Evolutionary conservation across 768 basidiomycete genomes (phyloP).

Genomic region (Collybia sordida): DNA sequence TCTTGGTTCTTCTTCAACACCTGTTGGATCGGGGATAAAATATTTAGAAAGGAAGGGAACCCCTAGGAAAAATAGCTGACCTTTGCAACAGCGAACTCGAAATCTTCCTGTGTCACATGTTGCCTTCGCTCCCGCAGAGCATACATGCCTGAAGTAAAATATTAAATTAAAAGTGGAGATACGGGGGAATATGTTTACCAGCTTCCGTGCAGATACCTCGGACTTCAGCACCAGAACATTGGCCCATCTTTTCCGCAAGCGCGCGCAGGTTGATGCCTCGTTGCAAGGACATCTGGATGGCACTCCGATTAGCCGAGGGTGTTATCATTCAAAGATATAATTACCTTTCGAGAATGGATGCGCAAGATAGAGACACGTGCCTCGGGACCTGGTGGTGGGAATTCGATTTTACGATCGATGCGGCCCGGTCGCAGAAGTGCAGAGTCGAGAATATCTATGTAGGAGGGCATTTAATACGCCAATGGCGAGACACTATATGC

Average conservation of each 20-base stretch:
- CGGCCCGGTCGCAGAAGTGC: slow-evolving; percentile 92
- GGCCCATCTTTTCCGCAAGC: slow-evolving; percentile 98
- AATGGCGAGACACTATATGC: not conserved
- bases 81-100: slow-evolving; percentile 98
- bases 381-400: slow-evolving; percentile 96
- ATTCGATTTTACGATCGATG: slow-evolving; percentile 96
- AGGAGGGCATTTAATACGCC: not conserved
- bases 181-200: slow-evolving; percentile 43
- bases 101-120: slow-evolving; percentile 98
- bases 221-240: slow-evolving; percentile 97
- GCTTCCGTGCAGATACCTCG: slow-evolving; percentile 97
- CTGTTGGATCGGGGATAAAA: slow-evolving; percentile 26
- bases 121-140: slow-evolving; percentile 93
- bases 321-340: slow-evolving; percentile 3
- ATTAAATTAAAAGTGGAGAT: not conserved
- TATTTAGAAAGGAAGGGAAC: slow-evolving; percentile 3
- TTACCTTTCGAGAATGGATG: slow-evolving; percentile 92
- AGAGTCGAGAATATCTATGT: slow-evolving; percentile 86
- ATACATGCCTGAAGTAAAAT: slow-evolving; percentile 74
- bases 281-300: slow-evolving; percentile 88
- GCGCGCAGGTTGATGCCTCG: slow-evolving; percentile 96
- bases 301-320: not conserved
- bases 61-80: slow-evolving; percentile 33
- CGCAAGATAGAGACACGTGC: slow-evolving; percentile 96
- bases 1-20: slow-evolving; percentile 97